Percentiles rank a stretch among this genome's conserved stretches.
These are phyloP conservation scores for Selaginella tamariscina DNA, from an alignment of 75 land plant species.

Conservation along the genomic window DNA sequence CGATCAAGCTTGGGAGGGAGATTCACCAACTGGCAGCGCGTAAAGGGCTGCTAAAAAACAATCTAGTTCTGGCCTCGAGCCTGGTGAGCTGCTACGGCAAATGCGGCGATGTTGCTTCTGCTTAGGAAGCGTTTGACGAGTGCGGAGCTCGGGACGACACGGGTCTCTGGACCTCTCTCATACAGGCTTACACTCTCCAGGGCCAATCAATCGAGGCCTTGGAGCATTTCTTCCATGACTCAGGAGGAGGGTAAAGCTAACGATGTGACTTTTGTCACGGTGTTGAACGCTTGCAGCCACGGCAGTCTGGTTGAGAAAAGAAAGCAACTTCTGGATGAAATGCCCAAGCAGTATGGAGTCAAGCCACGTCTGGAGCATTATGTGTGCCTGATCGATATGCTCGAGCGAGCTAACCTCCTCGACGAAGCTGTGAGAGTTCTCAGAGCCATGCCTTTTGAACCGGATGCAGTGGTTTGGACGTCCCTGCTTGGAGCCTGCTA, in stretches of 20 bases:
- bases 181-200: no score
- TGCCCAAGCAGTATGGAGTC: slow-evolving; percentile 14
- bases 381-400: slow-evolving; percentile 20
- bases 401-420: slow-evolving; percentile 20
- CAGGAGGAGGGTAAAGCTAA: slow-evolving; percentile 14
- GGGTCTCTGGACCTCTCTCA: no score
- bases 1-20: no score
- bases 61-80: no score
- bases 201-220: neutral
- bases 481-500: slow-evolving; percentile 26
- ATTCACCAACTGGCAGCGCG: no score
- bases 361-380: slow-evolving; percentile 17
- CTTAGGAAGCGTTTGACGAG: no score
- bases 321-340: slow-evolving; percentile 5
- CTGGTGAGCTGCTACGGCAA: no score
- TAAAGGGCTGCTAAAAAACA: no score
- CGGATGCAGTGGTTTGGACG: slow-evolving; percentile 14
- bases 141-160: no score
- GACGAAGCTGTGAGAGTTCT: slow-evolving; percentile 15
- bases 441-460: slow-evolving; percentile 19
- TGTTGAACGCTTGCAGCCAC: slow-evolving; percentile 23
- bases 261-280: slow-evolving; percentile 9
- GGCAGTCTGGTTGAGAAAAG: slow-evolving; percentile 11
- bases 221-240: neutral
- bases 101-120: no score